These are phyloP conservation scores for Neurospora sp. DNA, from an alignment of 495 filamentous ascomycete genomes.

Conservation along the genomic window DNA sequence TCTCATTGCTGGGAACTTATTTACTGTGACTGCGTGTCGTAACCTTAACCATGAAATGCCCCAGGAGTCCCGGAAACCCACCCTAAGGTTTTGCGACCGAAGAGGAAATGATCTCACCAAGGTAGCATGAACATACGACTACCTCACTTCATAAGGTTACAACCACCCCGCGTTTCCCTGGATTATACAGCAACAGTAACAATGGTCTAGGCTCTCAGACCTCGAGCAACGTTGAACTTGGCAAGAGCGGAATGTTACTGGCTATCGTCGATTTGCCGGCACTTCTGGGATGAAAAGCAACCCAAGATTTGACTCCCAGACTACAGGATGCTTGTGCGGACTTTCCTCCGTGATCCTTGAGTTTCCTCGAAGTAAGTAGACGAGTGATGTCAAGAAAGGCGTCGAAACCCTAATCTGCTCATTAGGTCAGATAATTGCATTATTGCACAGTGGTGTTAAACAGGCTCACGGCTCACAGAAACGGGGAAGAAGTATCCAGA, in stretches of 20 bases:
- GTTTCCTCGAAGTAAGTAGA: neutral
- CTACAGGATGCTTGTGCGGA: neutral
- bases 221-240: neutral
- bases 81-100: neutral
- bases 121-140: neutral
- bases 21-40: neutral
- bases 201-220: neutral
- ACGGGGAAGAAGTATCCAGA: neutral
- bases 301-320: neutral
- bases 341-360: neutral
- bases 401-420: neutral
- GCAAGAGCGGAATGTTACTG: neutral
- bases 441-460: neutral
- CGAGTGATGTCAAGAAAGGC: neutral
- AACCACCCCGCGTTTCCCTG: neutral
- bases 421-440: neutral
- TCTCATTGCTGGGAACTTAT: neutral
- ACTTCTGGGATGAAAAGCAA: neutral
- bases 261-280: neutral
- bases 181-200: neutral
- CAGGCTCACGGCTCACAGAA: neutral
- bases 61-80: neutral
- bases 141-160: neutral
- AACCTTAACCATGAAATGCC: neutral
- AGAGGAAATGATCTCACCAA: neutral